Base-by-base conservation (phyloP, 768 basidiomycete genomes). In the Dioszegia crocea region DNA sequence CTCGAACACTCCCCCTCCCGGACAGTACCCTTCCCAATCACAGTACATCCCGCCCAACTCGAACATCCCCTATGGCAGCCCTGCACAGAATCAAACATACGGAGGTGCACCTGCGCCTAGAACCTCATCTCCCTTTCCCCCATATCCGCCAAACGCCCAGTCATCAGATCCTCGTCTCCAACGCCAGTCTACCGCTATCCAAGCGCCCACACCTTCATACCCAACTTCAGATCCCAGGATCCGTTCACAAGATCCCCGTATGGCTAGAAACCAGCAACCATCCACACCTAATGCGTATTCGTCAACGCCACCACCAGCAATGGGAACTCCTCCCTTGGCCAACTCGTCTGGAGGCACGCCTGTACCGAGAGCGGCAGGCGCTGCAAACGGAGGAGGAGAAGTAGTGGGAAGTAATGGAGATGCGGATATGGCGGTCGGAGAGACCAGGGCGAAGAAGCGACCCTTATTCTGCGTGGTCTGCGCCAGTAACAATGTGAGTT, bases 391-490 rank as follows among this genome's bases (percentile, higher is more conserved):
- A n/a, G 26, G 23, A 12, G 31, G 3, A 12, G 56, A 41, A 8
- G 4, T 24, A 14, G 19, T n/a, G 14, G 31, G 16, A 4, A 27
- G 29, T 2, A 41, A 8, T 31, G 57, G 50, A 16, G 57, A 59
- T 51, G 41, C 9, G 10, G 50, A 59, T 3, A 59, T 57, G 36
- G 33, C 23, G 66, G 57, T 44, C 40, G 31, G 43, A 2, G 61
- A 59, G 48, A 45, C 56, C 17, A 57, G 57, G 30, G 59, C 56
- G 14, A 90, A 84, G 76, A 78, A 82, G 11, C 81, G 88, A 11
- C 91, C 90, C 1, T 74, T 96, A 45, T 98, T 98, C 79, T 98
- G 96, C 73, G 90, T 99, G 9, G 96, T 98, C 30, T 99, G 96
- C 74, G 94, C 96, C n/a, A 97, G 91, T 73, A 99, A 99, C 73